Base-by-base conservation (phyloP, 345 rosid genomes). In the Leavenworthia alabamica region DNA sequence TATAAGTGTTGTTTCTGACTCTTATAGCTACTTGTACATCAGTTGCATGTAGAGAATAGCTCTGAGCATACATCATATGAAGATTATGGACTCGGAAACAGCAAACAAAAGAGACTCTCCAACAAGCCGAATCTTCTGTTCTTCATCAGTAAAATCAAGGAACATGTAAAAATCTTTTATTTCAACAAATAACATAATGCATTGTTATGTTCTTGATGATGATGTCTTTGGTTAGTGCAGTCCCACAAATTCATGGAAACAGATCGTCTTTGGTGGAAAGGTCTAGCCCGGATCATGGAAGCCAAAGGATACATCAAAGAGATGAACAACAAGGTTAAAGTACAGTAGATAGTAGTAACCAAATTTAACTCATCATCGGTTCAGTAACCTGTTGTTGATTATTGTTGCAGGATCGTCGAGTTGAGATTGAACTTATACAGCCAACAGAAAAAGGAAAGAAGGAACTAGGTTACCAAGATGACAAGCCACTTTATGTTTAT, bases 231-330 rank as follows among this genome's bases (percentile, higher is more conserved):
- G 26, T 27, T 42, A 54, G 8, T 69, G 70, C 78, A 88, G 97
- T 79, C 82, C 28, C 73, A 64, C 22, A 84, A 80, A 33, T 82
- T 71, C 70, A 60, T 72, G 59, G 79, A 82, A 33, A 80, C 59
- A 27, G 86, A 86, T 77, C 67, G 60, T 41, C 45, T 84, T 32
- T 90, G 97, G 96, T 90, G 96, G 96, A 83, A 51, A 73, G 94
- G 97, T 68, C 85, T 90, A 65, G 86, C 86, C 44, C 89, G 94
- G 47, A 81, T 84, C 50, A 57, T 90, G 84, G 96, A 88, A 82
- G 69, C 56, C 26, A 72, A 79, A 72, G 94, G 89, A 28, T 90
- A 74, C 77, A 82, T 88, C 73, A 73, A 72, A 70, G 88, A 90
- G 66, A 73, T 81, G 11, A 79, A 81, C 65, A 72, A 58, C 69